Conservation (phyloP, 805 yeast species). For the Candida endomychidarum region DNA sequence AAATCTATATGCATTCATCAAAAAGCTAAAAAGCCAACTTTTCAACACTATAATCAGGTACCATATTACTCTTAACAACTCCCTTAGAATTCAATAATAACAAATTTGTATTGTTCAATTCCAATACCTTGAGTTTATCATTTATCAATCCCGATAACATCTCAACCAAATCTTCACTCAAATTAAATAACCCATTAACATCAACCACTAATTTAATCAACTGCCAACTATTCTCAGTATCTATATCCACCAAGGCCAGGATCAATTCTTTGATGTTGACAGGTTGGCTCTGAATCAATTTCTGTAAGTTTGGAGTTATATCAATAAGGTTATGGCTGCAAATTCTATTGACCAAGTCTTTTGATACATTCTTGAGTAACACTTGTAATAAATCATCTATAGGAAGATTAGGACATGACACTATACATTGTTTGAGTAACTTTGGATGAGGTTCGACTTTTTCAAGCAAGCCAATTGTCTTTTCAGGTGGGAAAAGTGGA, state of each 20-base stretch:
- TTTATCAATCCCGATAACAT: conserved; percentile 46
- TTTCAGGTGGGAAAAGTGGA: conserved; percentile 73
- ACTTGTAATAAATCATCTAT: conserved; percentile 55
- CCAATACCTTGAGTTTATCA: conserved; percentile 45
- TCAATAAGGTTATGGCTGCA: conserved; percentile 57
- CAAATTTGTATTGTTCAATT: conserved; percentile 43
- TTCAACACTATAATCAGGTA: conserved; percentile 59
- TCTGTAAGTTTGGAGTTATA: conserved; percentile 42
- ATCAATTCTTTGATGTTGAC: conserved; percentile 39
- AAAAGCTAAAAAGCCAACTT: conserved; percentile 19
- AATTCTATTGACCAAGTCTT: conserved; percentile 66
- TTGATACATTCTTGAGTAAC: conserved; percentile 11
- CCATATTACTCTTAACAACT: conserved; percentile 32
- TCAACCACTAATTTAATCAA: conserved; percentile 67
- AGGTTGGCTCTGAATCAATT: background rate
- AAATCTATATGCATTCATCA: background rate
- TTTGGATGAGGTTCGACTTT: conserved; percentile 50
- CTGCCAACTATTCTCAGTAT: conserved; percentile 57
- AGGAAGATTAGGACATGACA: conserved; percentile 70
- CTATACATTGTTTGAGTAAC: conserved; percentile 77
- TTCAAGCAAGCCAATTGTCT: conserved; percentile 54
- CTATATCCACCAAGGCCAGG: conserved; percentile 30
- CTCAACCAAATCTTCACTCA: conserved; percentile 50
- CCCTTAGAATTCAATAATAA: conserved; percentile 38
- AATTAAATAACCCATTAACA: conserved; percentile 68